These are phyloP conservation scores for Dentipellis sp. DNA, from an alignment of 768 basidiomycete genomes.

Conservation along the genomic window DNA sequence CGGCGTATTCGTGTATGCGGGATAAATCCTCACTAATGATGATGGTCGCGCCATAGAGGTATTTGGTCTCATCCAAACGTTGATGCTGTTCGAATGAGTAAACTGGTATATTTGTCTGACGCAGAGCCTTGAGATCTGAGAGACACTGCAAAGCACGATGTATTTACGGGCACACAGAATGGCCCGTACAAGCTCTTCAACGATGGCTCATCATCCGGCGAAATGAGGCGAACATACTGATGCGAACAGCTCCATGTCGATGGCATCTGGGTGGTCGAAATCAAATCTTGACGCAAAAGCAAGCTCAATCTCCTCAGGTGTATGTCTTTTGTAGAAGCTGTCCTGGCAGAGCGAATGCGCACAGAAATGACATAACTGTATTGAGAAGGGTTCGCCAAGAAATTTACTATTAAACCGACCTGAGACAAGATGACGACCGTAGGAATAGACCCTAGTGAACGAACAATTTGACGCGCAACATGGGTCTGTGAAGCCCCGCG, in stretches of 20 bases:
- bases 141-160: constrained; percentile 49
- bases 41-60: constrained; percentile 88
- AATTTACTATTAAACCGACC: constrained; percentile 26
- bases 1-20: not conserved
- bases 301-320: constrained; percentile 68
- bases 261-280: constrained; percentile 88
- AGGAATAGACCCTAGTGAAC: constrained; percentile 73
- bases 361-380: not conserved
- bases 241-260: constrained; percentile 85
- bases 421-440: constrained; percentile 89
- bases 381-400: not conserved
- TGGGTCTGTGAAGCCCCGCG: constrained; percentile 46
- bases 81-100: constrained; percentile 94
- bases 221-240: constrained; percentile 35
- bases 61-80: constrained; percentile 66
- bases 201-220: not conserved
- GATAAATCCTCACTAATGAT: constrained; percentile 56
- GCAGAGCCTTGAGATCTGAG: constrained; percentile 75
- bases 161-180: not conserved
- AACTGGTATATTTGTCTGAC: constrained; percentile 81
- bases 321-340: constrained; percentile 85
- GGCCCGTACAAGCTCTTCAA: not conserved
- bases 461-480: constrained; percentile 76
- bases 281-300: constrained; percentile 78
- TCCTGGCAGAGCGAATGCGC: constrained; percentile 41